Evolutionary conservation across 192 early-diverging fungal genomes (phyloP).

Genomic region (Borealophlyctis nickersoniae): DNA sequence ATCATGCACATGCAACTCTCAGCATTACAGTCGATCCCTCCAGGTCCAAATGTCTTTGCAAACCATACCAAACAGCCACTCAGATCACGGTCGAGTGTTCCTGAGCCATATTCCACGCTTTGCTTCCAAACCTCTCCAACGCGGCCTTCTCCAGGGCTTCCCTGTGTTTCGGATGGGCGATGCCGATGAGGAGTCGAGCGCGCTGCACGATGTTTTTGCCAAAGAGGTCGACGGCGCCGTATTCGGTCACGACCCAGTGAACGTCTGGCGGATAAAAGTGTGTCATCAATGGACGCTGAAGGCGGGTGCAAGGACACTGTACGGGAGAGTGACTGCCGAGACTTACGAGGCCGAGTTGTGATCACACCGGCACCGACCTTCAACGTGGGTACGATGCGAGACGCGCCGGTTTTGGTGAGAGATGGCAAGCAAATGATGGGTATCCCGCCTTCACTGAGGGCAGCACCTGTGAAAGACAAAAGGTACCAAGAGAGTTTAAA

Average conservation of each 20-base stretch:
- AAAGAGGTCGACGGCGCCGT: conserved; percentile 41
- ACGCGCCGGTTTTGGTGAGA: conserved; percentile 33
- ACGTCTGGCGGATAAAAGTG: conserved; percentile 22
- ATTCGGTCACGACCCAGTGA: conserved; percentile 51
- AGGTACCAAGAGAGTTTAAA: too few species aligned
- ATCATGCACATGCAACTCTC: too few species aligned
- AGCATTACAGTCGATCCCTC: too few species aligned
- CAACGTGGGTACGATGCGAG: conserved; percentile 39
- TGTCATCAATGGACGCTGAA: conserved; percentile 9
- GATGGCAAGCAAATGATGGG: conserved; percentile 51
- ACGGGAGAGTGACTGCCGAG: not conserved
- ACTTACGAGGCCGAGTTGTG: conserved; percentile 43
- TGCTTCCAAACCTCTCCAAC: conserved; percentile 37
- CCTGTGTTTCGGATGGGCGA: conserved; percentile 51
- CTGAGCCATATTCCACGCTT: too few species aligned
- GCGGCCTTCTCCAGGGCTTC: conserved; percentile 38
- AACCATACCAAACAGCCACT: too few species aligned
- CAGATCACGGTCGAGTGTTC: too few species aligned
- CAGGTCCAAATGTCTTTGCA: too few species aligned
- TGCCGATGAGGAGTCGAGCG: conserved; percentile 43
- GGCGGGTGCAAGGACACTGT: not conserved
- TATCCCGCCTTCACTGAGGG: conserved; percentile 39
- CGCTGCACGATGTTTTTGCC: conserved; percentile 50
- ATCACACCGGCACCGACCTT: conserved; percentile 42
- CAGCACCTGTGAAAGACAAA: too few species aligned